phyloP scores from a whole-genome alignment of 495 filamentous ascomycete species.

The Cercophora samala region DNA sequence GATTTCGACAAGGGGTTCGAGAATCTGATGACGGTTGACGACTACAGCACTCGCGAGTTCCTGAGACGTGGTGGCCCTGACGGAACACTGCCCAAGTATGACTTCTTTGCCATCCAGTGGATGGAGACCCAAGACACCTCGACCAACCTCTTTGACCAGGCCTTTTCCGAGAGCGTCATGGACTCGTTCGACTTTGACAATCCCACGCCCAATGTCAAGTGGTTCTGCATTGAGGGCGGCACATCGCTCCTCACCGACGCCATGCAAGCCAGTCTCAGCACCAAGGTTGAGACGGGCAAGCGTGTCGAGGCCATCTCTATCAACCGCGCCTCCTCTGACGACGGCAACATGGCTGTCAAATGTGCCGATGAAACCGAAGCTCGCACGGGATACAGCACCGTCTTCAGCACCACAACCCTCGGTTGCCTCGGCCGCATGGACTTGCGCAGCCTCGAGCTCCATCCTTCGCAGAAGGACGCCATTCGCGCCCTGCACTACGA shows the following conservation, averaged over 20 bases:
- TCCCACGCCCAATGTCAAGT: not conserved
- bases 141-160: conserved; percentile 30
- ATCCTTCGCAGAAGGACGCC: conserved; percentile 11
- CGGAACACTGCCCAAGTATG: not conserved
- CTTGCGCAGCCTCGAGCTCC: conserved; percentile 21
- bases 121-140: not conserved
- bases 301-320: not conserved
- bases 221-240: conserved; percentile 25
- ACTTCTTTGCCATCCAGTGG: conserved; percentile 2
- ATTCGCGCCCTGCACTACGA: conserved; percentile 34
- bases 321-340: not conserved
- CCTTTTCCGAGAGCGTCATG: conserved; percentile 34
- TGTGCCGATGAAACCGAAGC: not conserved
- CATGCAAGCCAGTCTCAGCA: too few species aligned
- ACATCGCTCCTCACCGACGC: conserved; percentile 19
- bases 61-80: not conserved
- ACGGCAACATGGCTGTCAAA: not conserved
- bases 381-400: conserved; percentile 23
- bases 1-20: conserved; percentile 4
- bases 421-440: conserved; percentile 32
- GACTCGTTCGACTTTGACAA: conserved; percentile 36
- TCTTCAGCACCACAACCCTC: conserved; percentile 35
- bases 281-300: too few species aligned
- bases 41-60: not conserved
- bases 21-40: conserved; percentile 6